These are phyloP conservation scores for Sordaria brevicollis DNA, from an alignment of 495 filamentous ascomycete genomes.

Conservation along the genomic window DNA sequence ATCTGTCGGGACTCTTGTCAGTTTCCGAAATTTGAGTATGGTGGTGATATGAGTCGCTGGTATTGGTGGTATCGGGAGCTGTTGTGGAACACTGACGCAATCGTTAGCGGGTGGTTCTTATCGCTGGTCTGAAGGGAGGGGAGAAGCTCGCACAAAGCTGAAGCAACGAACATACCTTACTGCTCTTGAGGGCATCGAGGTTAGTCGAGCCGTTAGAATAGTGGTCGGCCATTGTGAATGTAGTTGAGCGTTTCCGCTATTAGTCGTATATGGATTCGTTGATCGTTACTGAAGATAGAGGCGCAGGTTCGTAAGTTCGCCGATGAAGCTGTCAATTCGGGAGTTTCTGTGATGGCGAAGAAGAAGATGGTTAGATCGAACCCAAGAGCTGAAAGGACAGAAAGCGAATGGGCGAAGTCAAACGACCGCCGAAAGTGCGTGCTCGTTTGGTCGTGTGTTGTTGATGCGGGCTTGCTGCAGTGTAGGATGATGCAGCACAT, in stretches of 20 bases:
- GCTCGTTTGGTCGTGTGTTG: background rate
- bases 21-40: background rate
- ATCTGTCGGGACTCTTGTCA: constrained; percentile 22
- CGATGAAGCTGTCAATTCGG: background rate
- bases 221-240: constrained; percentile 23
- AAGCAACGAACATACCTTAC: constrained; percentile 31
- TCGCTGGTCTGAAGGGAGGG: background rate
- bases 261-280: background rate
- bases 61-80: constrained; percentile 4
- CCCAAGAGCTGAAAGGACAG: background rate
- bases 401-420: background rate
- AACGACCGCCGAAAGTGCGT: background rate
- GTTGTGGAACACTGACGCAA: constrained; percentile 16
- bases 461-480: background rate
- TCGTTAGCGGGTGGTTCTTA: constrained; percentile 18
- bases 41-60: background rate
- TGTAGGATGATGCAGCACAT: background rate
- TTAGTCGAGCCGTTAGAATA: constrained; percentile 8
- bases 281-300: background rate
- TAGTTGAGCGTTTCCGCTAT: constrained; percentile 4
- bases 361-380: background rate
- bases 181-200: constrained; percentile 30
- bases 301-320: background rate
- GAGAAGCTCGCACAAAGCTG: background rate
- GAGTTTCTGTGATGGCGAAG: background rate